Base-by-base conservation (phyloP, 495 filamentous ascomycete species). In the Ramalina peruviana region DNA sequence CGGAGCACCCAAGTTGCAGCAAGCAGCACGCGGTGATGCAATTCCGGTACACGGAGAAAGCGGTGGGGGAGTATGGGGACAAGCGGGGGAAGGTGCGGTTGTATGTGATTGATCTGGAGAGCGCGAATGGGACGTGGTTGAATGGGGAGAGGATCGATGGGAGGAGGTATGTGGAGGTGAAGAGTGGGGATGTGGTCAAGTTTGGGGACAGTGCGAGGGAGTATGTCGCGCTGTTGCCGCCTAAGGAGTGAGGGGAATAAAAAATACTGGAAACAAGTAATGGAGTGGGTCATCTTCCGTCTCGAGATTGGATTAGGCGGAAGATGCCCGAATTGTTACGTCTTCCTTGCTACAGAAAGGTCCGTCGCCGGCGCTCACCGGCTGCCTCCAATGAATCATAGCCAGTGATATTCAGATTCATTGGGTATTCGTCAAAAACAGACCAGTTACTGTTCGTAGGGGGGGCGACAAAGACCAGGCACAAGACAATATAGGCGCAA, bases 11-110 rank as follows among this genome's bases (percentile, higher is more conserved):
- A 20, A 95, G 88, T 61, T 81, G 84, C 60, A 89, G 84, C 50
- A 89, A 88, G 60, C 92, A 98, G 66, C 92, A 98, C 65, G 93
- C 92, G 4, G 93, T 88, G 23, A 72, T 98, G 33, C 92, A 98
- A 63, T 98, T 97, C 58, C 78, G 93, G 40, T 82, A 85, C 61
- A 76, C 85, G 19, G 81, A 82, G 56, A 88, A 83, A 65, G 75
- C 74, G 51, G 86, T 92, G 59, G 88, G 94, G 60, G 92, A 74
- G 33, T 48, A n/a, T 15, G 46, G 53, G 62, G 90, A 88, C 33
- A 72, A 82, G 42, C 7, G 17, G 53, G 84, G 83, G 16, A 79
- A 72, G 51, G 93, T 97, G 33, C 86, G 79, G 67, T 87, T 86
- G 10, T 98, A 97, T 66, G 58, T 97, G 3, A 84, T 97, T 58